Percentiles rank a stretch among this genome's conserved stretches.
phyloP scores from a whole-genome alignment of 179 eudicot species.

The Corrigiola litoralis region DNA sequence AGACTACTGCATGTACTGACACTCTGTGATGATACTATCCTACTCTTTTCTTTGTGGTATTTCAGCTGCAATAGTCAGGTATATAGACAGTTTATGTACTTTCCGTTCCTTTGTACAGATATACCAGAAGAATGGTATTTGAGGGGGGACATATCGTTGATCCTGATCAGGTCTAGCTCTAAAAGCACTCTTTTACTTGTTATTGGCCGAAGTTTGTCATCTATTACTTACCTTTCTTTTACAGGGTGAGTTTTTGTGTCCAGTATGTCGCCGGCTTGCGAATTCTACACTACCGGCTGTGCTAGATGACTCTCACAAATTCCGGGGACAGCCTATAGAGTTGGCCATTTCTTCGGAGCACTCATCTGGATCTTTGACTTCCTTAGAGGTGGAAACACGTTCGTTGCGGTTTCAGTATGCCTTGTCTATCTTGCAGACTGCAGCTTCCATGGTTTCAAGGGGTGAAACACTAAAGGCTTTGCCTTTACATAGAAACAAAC shows the following conservation, averaged over 20 bases:
- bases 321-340: constrained; percentile 26
- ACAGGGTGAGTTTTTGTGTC: constrained; percentile 96
- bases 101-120: too few relatives aligned
- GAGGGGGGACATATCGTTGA: constrained; percentile 92
- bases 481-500: constrained; percentile 39
- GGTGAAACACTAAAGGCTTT: constrained; percentile 45
- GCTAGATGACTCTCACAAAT: constrained; percentile 38
- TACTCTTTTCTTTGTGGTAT: too few relatives aligned
- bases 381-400: constrained; percentile 18
- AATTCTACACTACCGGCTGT: constrained; percentile 74
- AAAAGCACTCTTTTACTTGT: neutral
- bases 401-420: constrained; percentile 45
- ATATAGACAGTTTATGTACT: too few relatives aligned
- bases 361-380: constrained; percentile 23
- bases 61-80: too few relatives aligned
- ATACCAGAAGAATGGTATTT: constrained; percentile 63
- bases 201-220: neutral
- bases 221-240: constrained; percentile 15
- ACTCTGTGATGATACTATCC: too few relatives aligned
- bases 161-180: constrained; percentile 75
- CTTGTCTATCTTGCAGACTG: constrained; percentile 50
- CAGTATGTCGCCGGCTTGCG: constrained; percentile 96
- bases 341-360: constrained; percentile 18
- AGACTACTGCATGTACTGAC: too few relatives aligned
- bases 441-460: constrained; percentile 55